Evolutionary conservation across 2,329 filamentous ascomycete species (phyloP).

Genomic region (Talaromyces funiculosus): DNA sequence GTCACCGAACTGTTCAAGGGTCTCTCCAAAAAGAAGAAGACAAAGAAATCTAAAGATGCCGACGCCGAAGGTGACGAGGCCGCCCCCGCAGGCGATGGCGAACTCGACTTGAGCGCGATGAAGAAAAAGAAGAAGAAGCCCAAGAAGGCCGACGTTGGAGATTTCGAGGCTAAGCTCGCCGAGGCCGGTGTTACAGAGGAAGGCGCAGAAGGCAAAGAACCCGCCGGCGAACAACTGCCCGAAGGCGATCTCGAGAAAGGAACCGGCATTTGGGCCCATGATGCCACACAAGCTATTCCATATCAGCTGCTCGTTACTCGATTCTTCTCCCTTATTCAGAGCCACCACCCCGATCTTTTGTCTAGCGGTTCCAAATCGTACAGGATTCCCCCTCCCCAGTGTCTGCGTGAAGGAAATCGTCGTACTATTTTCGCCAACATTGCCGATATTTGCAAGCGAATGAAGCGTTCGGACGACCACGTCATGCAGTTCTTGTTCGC

Average conservation of each 20-base stretch:
- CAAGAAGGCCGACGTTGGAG: conserved; percentile 54
- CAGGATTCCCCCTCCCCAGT: conserved; percentile 98
- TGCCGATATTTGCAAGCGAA: conserved; percentile 95
- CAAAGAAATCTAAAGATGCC: conserved; percentile 50
- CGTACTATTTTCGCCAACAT: conserved; percentile 99
- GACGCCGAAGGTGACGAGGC: conserved; percentile 46
- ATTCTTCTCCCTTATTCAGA: conserved; percentile 91
- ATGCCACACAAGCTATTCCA: conserved; percentile 68
- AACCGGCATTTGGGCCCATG: conserved; percentile 85
- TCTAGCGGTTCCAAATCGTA: conserved; percentile 87
- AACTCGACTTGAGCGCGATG: conserved; percentile 62
- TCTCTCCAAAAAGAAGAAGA: conserved; percentile 70
- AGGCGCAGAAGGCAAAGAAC: conserved; percentile 50
- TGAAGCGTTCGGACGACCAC: conserved; percentile 98
- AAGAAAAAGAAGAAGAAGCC: conserved; percentile 83
- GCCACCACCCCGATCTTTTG: conserved; percentile 94
- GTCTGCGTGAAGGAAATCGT: conserved; percentile 99
- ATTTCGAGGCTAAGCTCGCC: conserved; percentile 63
- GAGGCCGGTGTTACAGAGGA: conserved; percentile 56
- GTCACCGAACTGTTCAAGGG: conserved; percentile 63
- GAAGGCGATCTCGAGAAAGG: conserved; percentile 77
- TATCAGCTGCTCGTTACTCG: conserved; percentile 82
- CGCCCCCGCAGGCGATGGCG: conserved; percentile 48
- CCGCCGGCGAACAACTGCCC: conserved; percentile 52
- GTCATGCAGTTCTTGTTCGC: conserved; percentile 96